Evolutionary conservation across 768 basidiomycete genomes (phyloP).

Genomic region (Termitomyces sp.): DNA sequence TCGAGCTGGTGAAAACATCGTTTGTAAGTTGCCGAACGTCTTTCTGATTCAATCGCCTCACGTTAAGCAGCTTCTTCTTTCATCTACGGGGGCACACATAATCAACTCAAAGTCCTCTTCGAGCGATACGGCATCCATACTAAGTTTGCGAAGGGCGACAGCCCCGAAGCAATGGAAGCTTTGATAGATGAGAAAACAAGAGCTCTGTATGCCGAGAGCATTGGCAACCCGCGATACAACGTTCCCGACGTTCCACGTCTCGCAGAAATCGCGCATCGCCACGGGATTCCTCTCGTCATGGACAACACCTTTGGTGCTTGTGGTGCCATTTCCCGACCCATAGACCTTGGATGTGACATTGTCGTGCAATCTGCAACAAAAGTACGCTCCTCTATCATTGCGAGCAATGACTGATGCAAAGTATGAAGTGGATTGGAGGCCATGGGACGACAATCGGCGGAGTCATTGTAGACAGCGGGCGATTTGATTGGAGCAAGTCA

Average conservation of each 20-base stretch:
- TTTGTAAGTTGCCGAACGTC: constrained; percentile 37
- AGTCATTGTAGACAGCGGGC: constrained; percentile 54
- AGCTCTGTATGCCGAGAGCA: constrained; percentile 51
- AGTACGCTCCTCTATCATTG: not conserved
- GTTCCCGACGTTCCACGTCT: constrained; percentile 46
- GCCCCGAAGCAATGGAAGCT: constrained; percentile 39
- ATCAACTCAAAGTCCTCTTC: constrained; percentile 49
- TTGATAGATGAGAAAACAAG: constrained; percentile 58
- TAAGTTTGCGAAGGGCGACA: constrained; percentile 46
- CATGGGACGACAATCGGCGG: constrained; percentile 67
- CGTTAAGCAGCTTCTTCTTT: constrained; percentile 2
- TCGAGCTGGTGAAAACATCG: constrained; percentile 56
- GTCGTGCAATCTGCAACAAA: constrained; percentile 25
- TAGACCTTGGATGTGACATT: constrained; percentile 23
- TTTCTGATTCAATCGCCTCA: not conserved
- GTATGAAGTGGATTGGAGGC: constrained; percentile 62
- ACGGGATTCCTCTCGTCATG: constrained; percentile 56
- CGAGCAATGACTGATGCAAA: constrained; percentile 10
- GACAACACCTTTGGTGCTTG: constrained; percentile 63
- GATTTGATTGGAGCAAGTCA: constrained; percentile 49
- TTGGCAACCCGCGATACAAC: constrained; percentile 58
- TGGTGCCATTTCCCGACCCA: constrained; percentile 30
- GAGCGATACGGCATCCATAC: constrained; percentile 42
- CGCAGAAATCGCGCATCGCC: constrained; percentile 57
- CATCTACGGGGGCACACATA: constrained; percentile 37